Conservation (phyloP, 2,329 filamentous ascomycete genomes). For the Helotiales sp. region DNA sequence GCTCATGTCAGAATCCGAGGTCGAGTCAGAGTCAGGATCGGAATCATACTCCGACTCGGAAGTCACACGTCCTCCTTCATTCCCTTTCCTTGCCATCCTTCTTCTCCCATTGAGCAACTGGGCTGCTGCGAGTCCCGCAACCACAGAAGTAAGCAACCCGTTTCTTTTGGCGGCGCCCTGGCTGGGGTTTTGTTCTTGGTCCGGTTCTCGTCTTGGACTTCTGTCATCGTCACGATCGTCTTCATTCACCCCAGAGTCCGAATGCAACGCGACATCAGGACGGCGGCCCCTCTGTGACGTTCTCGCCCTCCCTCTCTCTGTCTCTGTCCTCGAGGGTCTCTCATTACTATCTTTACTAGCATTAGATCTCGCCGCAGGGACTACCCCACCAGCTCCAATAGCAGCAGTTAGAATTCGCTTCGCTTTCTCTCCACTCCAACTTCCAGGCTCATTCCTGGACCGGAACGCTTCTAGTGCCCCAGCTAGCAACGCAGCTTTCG, state of each 20-base stretch:
- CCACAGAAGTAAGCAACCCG: background rate
- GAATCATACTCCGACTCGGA: background rate
- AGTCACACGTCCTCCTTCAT: background rate
- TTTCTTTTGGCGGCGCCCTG: background rate
- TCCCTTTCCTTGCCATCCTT: background rate
- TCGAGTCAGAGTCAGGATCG: background rate
- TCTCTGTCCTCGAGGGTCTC: background rate
- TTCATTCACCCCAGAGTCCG: no score
- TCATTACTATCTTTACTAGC: background rate
- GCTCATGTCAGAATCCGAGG: background rate
- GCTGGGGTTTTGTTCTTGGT: background rate
- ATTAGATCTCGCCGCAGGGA: background rate
- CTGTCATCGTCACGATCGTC: no score
- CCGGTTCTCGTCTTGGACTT: background rate
- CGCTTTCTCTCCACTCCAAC: conserved; percentile 3
- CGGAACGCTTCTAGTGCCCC: conserved; percentile 6
- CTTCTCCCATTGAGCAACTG: background rate
- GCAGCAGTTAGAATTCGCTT: conserved; percentile 1
- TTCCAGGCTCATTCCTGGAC: background rate
- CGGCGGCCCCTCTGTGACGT: no score
- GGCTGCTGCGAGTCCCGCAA: background rate
- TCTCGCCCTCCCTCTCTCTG: no score
- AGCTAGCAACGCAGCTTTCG: conserved; percentile 6
- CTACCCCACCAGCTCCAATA: background rate
- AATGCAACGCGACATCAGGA: no score